Percentiles rank a stretch among this genome's conserved stretches.
Conservation (phyloP, 2,329 filamentous ascomycete genomes). For the Pseudopithomyces maydicus region DNA sequence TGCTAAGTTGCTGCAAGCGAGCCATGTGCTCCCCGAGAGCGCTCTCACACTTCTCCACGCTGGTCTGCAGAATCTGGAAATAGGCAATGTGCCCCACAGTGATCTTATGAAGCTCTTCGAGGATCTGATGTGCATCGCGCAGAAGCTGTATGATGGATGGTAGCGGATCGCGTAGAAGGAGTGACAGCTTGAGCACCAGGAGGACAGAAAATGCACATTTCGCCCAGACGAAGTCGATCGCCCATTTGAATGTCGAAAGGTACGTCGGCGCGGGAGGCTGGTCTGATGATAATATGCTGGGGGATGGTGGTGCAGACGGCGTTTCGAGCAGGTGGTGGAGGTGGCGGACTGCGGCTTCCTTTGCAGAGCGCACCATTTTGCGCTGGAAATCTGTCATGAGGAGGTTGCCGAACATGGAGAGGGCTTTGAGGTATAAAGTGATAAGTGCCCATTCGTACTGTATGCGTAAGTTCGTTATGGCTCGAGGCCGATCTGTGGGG, state of each 20-base stretch:
- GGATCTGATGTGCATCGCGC: constrained; percentile 49
- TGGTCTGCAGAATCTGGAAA: constrained; percentile 55
- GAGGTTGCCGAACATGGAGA: constrained; percentile 55
- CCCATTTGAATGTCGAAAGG: constrained; percentile 57
- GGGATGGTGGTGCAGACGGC: constrained; percentile 26
- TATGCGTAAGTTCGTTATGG: constrained; percentile 54
- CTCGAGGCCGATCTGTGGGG: constrained; percentile 21
- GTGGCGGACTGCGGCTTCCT: constrained; percentile 57
- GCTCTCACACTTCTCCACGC: constrained; percentile 57
- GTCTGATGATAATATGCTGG: constrained; percentile 19
- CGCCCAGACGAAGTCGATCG: constrained; percentile 64
- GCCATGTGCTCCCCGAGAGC: constrained; percentile 47
- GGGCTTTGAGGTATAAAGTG: constrained; percentile 58
- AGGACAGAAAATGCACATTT: constrained; percentile 64
- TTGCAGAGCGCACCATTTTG: constrained; percentile 56
- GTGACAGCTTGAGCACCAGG: constrained; percentile 58
- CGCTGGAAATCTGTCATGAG: constrained; percentile 57
- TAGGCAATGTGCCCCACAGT: constrained; percentile 54
- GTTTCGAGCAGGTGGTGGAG: constrained; percentile 53
- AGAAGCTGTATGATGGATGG: constrained; percentile 49
- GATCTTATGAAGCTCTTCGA: constrained; percentile 50
- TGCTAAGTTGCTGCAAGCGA: constrained; percentile 14
- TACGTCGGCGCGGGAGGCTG: constrained; percentile 40
- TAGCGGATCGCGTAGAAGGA: constrained; percentile 52
- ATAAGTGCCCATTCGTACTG: constrained; percentile 61